phyloP scores from a whole-genome alignment of 169 alveolate species.

The Plasmodium ovale region DNA sequence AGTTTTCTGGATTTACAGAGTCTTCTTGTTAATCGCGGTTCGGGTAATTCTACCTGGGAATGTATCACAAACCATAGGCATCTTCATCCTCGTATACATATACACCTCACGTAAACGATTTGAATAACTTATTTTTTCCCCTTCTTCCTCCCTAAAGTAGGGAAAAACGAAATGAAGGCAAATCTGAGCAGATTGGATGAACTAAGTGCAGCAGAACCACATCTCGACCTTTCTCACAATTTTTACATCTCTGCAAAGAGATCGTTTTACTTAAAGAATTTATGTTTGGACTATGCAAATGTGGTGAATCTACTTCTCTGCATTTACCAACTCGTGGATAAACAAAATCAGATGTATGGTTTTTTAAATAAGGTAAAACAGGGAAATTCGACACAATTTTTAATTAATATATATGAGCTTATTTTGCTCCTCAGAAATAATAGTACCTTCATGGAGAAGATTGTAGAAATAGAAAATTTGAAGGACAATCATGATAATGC shows the following conservation, averaged over 20 bases:
- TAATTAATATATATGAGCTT: conserved; percentile 16
- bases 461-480: conserved; percentile 28
- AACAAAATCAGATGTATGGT: conserved; percentile 33
- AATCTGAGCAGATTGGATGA: not conserved
- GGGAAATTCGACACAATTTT: conserved; percentile 6
- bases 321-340: conserved; percentile 25
- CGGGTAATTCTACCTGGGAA: not conserved
- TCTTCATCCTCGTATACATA: not conserved
- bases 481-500: not conserved
- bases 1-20: not conserved
- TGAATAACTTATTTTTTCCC: not conserved
- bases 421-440: conserved; percentile 45
- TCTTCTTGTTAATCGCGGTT: not conserved
- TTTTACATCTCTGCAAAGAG: conserved; percentile 24
- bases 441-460: conserved; percentile 16
- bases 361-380: conserved; percentile 20
- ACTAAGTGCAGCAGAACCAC: not conserved
- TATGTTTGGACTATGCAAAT: conserved; percentile 31
- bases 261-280: conserved; percentile 34
- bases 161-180: conserved; percentile 12
- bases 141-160: not conserved
- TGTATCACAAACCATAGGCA: not conserved
- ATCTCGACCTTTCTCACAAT: not conserved
- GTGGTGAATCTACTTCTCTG: conserved; percentile 37
- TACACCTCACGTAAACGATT: not conserved